Percentiles rank a stretch among this genome's conserved stretches.
phyloP scores from a whole-genome alignment of 1,284 basidiomycete species.

The Ceraceosorus guamensis region DNA sequence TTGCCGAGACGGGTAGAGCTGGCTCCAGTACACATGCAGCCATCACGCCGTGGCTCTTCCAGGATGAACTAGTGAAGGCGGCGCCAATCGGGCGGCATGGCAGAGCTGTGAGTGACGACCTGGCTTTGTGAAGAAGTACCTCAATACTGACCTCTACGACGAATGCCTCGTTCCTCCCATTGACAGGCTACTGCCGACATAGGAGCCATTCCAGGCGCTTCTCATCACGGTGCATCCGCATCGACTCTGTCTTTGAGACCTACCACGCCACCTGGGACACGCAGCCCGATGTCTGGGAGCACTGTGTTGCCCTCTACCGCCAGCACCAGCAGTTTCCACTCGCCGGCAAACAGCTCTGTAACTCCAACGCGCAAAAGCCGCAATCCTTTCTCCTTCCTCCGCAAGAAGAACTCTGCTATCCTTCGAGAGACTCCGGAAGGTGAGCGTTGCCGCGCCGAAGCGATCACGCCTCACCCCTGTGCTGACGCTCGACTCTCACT shows the following conservation, averaged over 20 bases:
- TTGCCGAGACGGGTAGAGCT: not conserved
- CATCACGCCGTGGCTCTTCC: constrained; percentile 33
- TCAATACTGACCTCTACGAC: no score
- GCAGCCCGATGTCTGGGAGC: not conserved
- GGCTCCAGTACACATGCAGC: constrained; percentile 18
- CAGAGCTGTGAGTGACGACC: constrained; percentile 6
- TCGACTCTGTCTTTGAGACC: constrained; percentile 18
- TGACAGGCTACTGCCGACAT: no score
- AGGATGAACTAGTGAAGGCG: constrained; percentile 8
- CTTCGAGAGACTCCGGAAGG: constrained; percentile 2
- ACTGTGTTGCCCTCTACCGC: constrained; percentile 17
- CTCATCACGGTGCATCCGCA: constrained; percentile 14
- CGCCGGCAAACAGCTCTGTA: constrained; percentile 13
- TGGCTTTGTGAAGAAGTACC: no score
- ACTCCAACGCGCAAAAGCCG: constrained; percentile 18
- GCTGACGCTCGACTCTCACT: no score
- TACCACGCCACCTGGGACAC: constrained; percentile 18
- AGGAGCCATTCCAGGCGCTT: no score
- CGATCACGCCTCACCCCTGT: no score
- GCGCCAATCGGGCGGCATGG: not conserved
- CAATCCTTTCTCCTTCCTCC: constrained; percentile 36
- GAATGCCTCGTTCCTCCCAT: no score
- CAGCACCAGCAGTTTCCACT: constrained; percentile 21
- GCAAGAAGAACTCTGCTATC: constrained; percentile 26
- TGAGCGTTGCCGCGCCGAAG: no score